Conservation (phyloP, 192 early-diverging fungal species). For the Rhizophagus sp. region DNA sequence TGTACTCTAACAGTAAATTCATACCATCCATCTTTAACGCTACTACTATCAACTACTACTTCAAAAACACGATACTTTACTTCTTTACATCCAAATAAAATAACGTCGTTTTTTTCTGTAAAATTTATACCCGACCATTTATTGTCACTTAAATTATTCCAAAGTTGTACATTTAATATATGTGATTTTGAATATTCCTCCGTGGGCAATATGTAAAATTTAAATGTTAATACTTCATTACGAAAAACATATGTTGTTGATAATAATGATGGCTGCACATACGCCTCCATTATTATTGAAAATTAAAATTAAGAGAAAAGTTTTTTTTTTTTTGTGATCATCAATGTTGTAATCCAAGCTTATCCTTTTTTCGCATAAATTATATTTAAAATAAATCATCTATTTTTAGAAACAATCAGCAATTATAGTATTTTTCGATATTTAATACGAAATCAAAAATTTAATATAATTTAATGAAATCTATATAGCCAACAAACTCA, state of each 20-base stretch:
- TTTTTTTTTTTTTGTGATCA: no score
- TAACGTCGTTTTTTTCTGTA: background rate
- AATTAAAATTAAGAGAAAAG: background rate
- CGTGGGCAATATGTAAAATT: background rate
- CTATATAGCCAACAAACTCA: no score
- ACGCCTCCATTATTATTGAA: background rate
- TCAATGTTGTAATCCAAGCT: no score
- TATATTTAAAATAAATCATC: no score
- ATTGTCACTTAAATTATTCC: background rate
- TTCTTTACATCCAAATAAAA: conserved; percentile 9
- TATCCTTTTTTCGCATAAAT: no score
- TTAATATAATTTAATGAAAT: no score
- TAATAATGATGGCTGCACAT: background rate
- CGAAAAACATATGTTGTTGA: background rate
- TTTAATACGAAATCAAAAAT: no score
- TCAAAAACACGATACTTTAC: conserved; percentile 13
- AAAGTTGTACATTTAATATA: background rate
- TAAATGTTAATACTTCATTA: background rate
- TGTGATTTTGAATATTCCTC: background rate
- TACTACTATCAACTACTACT: background rate
- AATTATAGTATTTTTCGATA: no score
- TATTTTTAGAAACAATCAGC: no score
- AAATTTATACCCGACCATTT: background rate
- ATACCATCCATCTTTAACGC: conserved; percentile 16
- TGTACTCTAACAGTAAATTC: conserved; percentile 21